Evolutionary conservation across 306 rosid species (phyloP), one percentile per base, ranked within the genome.

Genomic region (Nissolia schottii): DNA sequence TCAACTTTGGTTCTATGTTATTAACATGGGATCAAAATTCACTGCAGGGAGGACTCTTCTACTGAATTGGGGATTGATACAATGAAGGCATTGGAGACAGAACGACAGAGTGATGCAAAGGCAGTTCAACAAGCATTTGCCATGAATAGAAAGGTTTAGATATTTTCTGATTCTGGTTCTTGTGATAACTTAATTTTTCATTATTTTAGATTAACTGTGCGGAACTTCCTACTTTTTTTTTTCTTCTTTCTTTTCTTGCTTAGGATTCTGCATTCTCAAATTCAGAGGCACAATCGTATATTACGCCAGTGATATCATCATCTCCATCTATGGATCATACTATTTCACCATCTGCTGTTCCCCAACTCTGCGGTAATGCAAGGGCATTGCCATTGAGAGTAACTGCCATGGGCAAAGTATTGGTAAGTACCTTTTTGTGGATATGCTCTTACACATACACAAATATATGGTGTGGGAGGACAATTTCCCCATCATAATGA

Each of bases 111-210:
- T 80, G 96, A 91, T 82, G 97, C 97, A 75, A 59, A 82, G 87
- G 72, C 85, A 23, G 97, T 91, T 62, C 92, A 91, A 79, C 87
- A 65, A 69, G 97, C 93, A 29, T 91, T 91, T 80, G 66, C 86
- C 50, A 70, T 63, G 11, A 71, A 65, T 73, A 78, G 70, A 67
- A 85, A 77, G 96, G 97, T 91, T 55, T 56, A 50, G 24, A 71
- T 78, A 38, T 29, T 61, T 34, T 72, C 25, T 20, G 31, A 54
- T 49, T 28, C 75, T 57, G 7, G 37, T 59, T 27, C 38, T 53
- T 68, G 24, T 73, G 63, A 19, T 19, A 12, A 8, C 1, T 6
- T 50, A 25, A 20, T 6, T 6, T 63, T 40, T 69, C 45, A 15
- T 23, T 23, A 59, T 45, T 54, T 65, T 24, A n/a, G 5, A 23